Conservation (phyloP, 192 early-diverging fungal genomes). For the Glomus cerebriforme region DNA sequence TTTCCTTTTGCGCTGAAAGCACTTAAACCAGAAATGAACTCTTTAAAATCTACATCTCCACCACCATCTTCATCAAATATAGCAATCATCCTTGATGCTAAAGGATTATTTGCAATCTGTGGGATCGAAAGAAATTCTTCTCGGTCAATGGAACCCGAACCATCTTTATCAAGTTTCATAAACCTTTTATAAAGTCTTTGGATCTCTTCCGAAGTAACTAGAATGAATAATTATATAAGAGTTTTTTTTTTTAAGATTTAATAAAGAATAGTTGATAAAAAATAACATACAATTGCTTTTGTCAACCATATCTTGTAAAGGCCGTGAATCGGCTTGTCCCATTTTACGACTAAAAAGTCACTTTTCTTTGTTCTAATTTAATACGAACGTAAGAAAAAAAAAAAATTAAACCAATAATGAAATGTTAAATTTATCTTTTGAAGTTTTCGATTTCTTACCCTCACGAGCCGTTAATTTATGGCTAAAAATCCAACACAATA, state of each 20-base stretch:
- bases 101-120: slow-evolving; percentile 96
- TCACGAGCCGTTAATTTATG: no score
- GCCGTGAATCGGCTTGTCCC: slow-evolving; percentile 4
- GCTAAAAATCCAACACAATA: no score
- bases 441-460: no score
- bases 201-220: slow-evolving; percentile 91
- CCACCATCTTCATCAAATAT: slow-evolving; percentile 98
- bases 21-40: slow-evolving; percentile 94
- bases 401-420: no score
- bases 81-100: slow-evolving; percentile 92
- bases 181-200: slow-evolving; percentile 99
- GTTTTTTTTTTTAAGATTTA: no score
- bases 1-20: slow-evolving; percentile 95
- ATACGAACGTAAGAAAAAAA: no score
- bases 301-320: slow-evolving; percentile 26
- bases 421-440: no score
- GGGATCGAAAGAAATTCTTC: slow-evolving; percentile 97
- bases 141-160: slow-evolving; percentile 94
- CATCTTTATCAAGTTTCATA: slow-evolving; percentile 97
- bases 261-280: not conserved
- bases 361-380: not conserved
- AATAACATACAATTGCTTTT: slow-evolving; percentile 23
- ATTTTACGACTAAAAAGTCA: not conserved
- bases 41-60: slow-evolving; percentile 98
- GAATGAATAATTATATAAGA: not conserved